Base-by-base conservation (phyloP, 495 filamentous ascomycete species). In the Penicillium ochrochloron region DNA sequence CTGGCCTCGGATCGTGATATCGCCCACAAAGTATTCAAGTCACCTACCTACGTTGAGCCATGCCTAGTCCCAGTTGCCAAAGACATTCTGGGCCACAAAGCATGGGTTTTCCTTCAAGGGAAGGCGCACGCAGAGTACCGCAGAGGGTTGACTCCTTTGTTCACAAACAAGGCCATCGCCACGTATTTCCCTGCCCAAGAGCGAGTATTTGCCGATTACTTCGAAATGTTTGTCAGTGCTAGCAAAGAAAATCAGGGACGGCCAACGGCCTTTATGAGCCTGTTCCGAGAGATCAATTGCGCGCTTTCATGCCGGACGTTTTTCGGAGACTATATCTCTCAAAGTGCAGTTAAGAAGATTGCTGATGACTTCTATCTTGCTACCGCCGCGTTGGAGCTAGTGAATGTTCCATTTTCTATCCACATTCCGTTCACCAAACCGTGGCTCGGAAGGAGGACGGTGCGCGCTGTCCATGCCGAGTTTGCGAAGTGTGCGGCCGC, bases 41-140 rank as follows among this genome's bases (percentile, higher is more conserved):
- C 92, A 59, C 94, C 94, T 11, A 66, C 77, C 25, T 97, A 88
- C 69, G 90, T 93, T 60, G 94, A 96, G 77, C 94, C 94, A 34
- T 97, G 93, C 74, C 88, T 97, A 55, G 94, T 97, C 42, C 93
- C 96, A 76, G 85, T 90, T 54, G 94, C 94, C 35, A 88, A 90
- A 75, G 96, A 97, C 75, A 88, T 97, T 35, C 85, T 97, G 42
- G 90, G 94, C 33, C 85, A 87, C 54, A 89, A 85, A 59, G 93
- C 94, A 78, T 97, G 92, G 92, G 94, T 97, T 3, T 97, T 97
- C 78, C 83, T 97, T 54, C 91, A 96, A 67, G 94, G 94, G 44
- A 93, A 90, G 75, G 86, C 85, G 42, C 94, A 97, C 69, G 87
- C 94, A 62, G 94, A 97, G 69, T 97, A 93, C 77, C 90, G 94